Base-by-base conservation (phyloP, 2,329 filamentous ascomycete genomes). In the Chaetomiaceae sp. region DNA sequence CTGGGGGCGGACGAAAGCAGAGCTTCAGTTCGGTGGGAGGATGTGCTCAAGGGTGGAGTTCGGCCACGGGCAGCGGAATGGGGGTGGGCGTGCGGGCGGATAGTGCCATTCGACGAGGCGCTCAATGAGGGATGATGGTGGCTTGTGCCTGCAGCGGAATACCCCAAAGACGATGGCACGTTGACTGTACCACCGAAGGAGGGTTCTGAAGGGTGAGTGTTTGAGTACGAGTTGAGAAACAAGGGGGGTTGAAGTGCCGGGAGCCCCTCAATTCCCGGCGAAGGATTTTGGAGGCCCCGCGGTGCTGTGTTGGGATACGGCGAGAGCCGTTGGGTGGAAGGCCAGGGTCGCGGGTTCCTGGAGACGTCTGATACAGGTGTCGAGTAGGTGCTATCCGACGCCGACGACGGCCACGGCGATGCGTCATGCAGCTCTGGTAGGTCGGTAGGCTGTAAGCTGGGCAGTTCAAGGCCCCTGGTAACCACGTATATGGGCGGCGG, bases 301-400 rank as follows among this genome's bases (percentile, higher is more conserved):
- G 55, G 55, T 14, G 52, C 36, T n/a, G 51, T 16, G 25, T 41
- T 51, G 18, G 59, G 57, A 45, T 64, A 67, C 3, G 65, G 57
- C 3, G 67, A 60, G 7, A 69, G 55, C 3, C 67, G 57, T 30
- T 60, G 58, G 29, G 57, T 63, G 14, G 41, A 30, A 10, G 58
- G 52, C 71, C 55, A 62, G 16, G 43, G 36, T 20, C 58, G 52
- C 5, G 48, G 57, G 34, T 62, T 62, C 21, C 64, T 57, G 2
- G 67, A 61, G 40, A 64, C 67, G 13, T 74, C 73, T 6, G 74
- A 73, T 13, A 46, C 57, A 16, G 74, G 71, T 2, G 76, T 75
- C 2, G 76, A 78, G 58, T 73, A 78, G 21, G 66, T 68, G 63
- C 75, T 77, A 40, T 73, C 73, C 7, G 75, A 69, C n/a, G 72